Conservation (phyloP, 78 protist genomes). For the Dictyostelium intermedium region DNA sequence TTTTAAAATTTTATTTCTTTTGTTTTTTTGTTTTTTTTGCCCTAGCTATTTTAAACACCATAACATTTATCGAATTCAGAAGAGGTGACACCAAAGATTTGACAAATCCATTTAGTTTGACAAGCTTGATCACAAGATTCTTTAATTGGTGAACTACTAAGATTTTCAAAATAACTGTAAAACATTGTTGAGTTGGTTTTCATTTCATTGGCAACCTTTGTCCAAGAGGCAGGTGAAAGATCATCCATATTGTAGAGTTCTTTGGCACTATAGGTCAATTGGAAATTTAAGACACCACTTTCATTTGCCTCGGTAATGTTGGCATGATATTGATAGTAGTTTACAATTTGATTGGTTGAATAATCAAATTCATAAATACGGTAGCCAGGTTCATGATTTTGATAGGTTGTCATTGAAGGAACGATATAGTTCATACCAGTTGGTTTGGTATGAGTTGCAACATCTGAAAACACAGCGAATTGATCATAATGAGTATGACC, state of each 20-base stretch:
- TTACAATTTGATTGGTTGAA: not conserved
- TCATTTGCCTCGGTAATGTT: constrained; percentile 45
- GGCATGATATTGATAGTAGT: constrained; percentile 66
- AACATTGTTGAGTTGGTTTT: constrained; percentile 1
- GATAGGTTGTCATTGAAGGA: constrained; percentile 75
- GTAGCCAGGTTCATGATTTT: constrained; percentile 75
- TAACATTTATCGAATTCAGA: constrained; percentile 34
- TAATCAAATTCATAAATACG: constrained; percentile 55
- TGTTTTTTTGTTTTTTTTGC: not conserved
- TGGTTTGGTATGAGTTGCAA: constrained; percentile 27
- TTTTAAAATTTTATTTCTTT: not conserved
- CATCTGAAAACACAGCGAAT: constrained; percentile 17
- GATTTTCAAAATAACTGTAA: not conserved
- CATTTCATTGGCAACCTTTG: constrained; percentile 1
- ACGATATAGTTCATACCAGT: constrained; percentile 59
- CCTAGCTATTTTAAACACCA: not conserved
- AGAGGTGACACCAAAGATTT: constrained; percentile 75
- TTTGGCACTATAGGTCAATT: constrained; percentile 45
- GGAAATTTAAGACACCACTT: not conserved
- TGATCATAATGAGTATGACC: constrained; percentile 80
- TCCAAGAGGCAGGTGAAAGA: constrained; percentile 44
- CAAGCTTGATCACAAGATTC: constrained; percentile 28
- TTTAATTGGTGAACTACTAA: constrained; percentile 13
- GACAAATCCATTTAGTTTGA: constrained; percentile 33
- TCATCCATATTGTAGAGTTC: constrained; percentile 31